Conservation (phyloP, 208 protist genomes). For the Acanthamoeba castellanii region DNA sequence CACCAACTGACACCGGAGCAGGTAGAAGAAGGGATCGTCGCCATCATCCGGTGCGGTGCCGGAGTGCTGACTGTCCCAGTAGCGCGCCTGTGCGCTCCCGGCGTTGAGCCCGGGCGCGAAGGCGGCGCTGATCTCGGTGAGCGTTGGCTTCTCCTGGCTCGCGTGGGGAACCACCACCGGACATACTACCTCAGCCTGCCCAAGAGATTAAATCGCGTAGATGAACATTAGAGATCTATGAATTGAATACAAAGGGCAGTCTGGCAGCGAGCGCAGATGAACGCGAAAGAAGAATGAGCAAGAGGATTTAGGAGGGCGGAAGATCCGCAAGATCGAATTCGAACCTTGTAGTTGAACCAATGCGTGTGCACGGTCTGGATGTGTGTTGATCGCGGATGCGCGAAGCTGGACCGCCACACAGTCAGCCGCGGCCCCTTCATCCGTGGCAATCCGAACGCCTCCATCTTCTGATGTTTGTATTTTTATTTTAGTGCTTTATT, state of each 20-base stretch:
- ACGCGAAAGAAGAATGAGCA: not conserved
- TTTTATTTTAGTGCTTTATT: not conserved
- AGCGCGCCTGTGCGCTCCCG: not conserved
- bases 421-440: conserved; percentile 16
- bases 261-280: too few relatives aligned
- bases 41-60: not conserved
- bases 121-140: not conserved
- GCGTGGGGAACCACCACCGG: not conserved
- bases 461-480: not conserved
- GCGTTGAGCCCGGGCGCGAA: not conserved
- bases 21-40: conserved; percentile 48
- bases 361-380: conserved; percentile 18
- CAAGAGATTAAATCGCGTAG: not conserved
- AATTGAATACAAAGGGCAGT: too few relatives aligned
- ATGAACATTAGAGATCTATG: too few relatives aligned
- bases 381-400: conserved; percentile 18
- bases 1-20: conserved; percentile 31
- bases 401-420: conserved; percentile 42
- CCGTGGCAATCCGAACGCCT: conserved; percentile 12
- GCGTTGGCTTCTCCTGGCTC: not conserved
- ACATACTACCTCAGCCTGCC: conserved; percentile 22
- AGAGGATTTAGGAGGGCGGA: not conserved
- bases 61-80: conserved; percentile 15
- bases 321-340: too few relatives aligned
- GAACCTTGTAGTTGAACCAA: conserved; percentile 72